Base-by-base conservation (phyloP, 768 basidiomycete genomes). In the Roridomyces roridus region DNA sequence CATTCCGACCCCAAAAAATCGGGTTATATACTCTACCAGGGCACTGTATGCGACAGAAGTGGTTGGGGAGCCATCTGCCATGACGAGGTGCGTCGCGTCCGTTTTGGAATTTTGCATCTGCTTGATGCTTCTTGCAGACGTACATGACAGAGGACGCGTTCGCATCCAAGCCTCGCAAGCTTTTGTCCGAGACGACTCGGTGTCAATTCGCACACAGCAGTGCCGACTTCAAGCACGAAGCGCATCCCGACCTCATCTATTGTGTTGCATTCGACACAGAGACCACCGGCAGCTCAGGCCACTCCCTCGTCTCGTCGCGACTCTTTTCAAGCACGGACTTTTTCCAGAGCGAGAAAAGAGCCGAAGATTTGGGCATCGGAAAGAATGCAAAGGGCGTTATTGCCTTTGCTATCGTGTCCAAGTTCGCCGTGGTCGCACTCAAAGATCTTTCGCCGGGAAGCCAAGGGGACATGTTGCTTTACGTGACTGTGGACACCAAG, bases 171-270 rank as follows among this genome's bases (percentile, higher is more conserved):
- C 76, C 88, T 0, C 67, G 82, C 49, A 68, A 78, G 2, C 82
- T 99, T 23, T 77, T 96, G 14, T 65, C 73, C 1, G 88, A 95
- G 60, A 91, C 89, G 0, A 78, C 87, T 0, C 78, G 84, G 6
- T 99, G 97, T 71, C 84, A 90, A 63, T 99, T 96, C 66, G 96
- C 95, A 0, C 91, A 96, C 68, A 89, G 91, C 65, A 89, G 87
- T 68, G 80, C 80, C 46, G 88, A 92, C 53, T 94, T 96, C 78
- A 87, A 88, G 68, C 87, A 90, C 60, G 82, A 86, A 11, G 91
- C 92, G 6, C 83, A 87, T 50, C 65, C 77, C 3, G 83, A 94
- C 64, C 81, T 94, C 20, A 83, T 98, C 67, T 96, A 89, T 75
- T 98, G 97, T 68, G 88, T 96, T 60, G 96, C 86, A 2, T 96